Base-by-base conservation (phyloP, 177 flowering plant species). In the Viscum album region DNA sequence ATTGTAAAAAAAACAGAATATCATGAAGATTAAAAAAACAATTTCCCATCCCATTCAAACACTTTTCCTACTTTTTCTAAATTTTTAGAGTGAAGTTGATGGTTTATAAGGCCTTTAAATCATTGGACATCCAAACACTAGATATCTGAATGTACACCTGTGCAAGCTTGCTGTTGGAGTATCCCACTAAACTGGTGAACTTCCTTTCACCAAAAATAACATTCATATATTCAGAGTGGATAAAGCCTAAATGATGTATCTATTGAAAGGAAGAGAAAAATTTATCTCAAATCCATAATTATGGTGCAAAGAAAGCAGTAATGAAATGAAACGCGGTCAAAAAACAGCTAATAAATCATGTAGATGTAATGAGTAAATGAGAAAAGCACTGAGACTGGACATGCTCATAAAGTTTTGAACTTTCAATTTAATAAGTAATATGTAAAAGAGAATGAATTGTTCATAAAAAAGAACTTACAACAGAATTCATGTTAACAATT, bases 161-260 rank as follows among this genome's bases (percentile, higher is more conserved):
- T 68, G 97, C 97, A n/a, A 95, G 83, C 78, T 95, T 95, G 87
- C 99, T 95, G 83, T 85, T 74, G 4, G 88, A 63, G 71, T 95
- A 95, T 73, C 99, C 99, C 67, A 82, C 73, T 39, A 82, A 63
- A 83, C 97, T 95, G 28, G 94, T 71, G 73, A 70, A 95, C 73
- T 86, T 92, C 72, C 91, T 85, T 79, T 78, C 92, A 56, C 96
- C 91, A 35, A 92, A 84, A 64, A 78, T 80, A 64, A 90, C 73
- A 79, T 95, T 90, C 94, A 95, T 92, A 81, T 95, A 96, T 70
- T 92, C 94, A 41, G 92, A 71, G 74, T 95, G 96, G 77, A 90
- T 92, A 83, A 90, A 92, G 74, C 99, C 97, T 75, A 92, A 78
- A 73, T 72, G 70, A 75, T 95, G 99, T 90, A 90, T 88, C 96